Evolutionary conservation across 2,329 filamentous ascomycete species (phyloP), one percentile per base, ranked within the genome.

Genomic region (Xylaria sp.): DNA sequence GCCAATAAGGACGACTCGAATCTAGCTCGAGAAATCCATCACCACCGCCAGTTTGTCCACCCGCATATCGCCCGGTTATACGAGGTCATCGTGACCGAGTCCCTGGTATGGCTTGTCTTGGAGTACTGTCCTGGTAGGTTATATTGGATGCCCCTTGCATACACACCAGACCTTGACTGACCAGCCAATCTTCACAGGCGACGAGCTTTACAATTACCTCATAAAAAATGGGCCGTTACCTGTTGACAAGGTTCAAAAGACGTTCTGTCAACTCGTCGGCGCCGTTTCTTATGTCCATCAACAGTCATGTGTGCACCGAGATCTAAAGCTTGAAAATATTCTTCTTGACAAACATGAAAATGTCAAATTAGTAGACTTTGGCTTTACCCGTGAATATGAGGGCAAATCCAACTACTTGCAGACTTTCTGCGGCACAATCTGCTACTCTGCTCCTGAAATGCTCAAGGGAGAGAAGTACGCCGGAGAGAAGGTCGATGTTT

Each of bases 361-460:
- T 77, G 96, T 99, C 74, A 99, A 99, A 82, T 84, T 99, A 69
- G 95, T 97, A 74, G 96, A 99, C 80, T 99, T 99, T 83, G 96
- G 96, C 20, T 99, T 99, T 79, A 99, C 96, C 12, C 88, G 96
- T 73, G 96, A 99, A 82, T 99, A 99, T 80, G 94, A 98, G 81
- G 95, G 95, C 69, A 94, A 97, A 76, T 89, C 93, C 36, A 98
- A 94, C 79, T 95, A 98, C 77, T 83, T 99, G 64, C 95, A 98
- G 81, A 99, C 96, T 1, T 99, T 97, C 81, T 99, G 96, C 79
- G 96, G 96, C 5, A 99, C 96, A 0, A 91, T 99, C 71, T 98
- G 95, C 83, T 99, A 99, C 81, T 97, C 94, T 64, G 96, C 96
- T 2, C 96, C 96, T 1, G 96, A 99, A 81, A 99, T 99, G 96